Conservation (phyloP, 768 basidiomycete genomes). For the Lyophyllum semitale region DNA sequence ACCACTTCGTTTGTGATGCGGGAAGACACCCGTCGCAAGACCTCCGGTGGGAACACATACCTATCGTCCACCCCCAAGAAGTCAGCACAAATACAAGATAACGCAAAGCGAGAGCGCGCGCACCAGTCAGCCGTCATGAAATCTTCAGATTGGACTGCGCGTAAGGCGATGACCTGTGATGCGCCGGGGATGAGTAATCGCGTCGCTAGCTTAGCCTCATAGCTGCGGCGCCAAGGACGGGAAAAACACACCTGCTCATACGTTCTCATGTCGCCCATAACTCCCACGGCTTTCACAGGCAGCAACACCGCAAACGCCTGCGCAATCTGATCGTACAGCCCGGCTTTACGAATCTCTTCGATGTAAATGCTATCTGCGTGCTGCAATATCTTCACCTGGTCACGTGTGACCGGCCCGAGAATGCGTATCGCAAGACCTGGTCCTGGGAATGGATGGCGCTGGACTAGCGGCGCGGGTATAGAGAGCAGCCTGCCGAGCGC, state of each 20-base stretch:
- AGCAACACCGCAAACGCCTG: conserved; percentile 95
- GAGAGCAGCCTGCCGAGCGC: conserved; percentile 86
- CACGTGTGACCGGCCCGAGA: conserved; percentile 90
- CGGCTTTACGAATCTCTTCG: conserved; percentile 94
- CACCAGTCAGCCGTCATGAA: conserved; percentile 99
- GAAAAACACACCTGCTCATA: conserved; percentile 79
- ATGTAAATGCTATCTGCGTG: conserved; percentile 95
- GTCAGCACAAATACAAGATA: conserved; percentile 8
- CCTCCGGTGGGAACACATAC: conserved; percentile 94
- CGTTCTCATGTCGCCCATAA: conserved; percentile 95
- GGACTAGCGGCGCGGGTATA: conserved; percentile 91
- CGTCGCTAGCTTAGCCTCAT: not conserved
- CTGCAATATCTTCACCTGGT: conserved; percentile 90
- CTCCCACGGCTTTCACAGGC: conserved; percentile 97
- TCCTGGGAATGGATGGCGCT: conserved; percentile 98
- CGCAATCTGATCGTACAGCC: conserved; percentile 88
- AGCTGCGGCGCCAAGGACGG: not conserved
- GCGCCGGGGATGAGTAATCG: conserved; percentile 2
- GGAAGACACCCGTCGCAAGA: conserved; percentile 89
- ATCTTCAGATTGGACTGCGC: conserved; percentile 97
- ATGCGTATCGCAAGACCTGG: conserved; percentile 98
- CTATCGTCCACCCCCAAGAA: conserved; percentile 39
- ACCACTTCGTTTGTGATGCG: conserved; percentile 97
- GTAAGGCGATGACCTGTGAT: conserved; percentile 85
- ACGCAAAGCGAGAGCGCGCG: conserved; percentile 20